phyloP scores from a whole-genome alignment of 306 rosid species.

The Vicia faba region DNA sequence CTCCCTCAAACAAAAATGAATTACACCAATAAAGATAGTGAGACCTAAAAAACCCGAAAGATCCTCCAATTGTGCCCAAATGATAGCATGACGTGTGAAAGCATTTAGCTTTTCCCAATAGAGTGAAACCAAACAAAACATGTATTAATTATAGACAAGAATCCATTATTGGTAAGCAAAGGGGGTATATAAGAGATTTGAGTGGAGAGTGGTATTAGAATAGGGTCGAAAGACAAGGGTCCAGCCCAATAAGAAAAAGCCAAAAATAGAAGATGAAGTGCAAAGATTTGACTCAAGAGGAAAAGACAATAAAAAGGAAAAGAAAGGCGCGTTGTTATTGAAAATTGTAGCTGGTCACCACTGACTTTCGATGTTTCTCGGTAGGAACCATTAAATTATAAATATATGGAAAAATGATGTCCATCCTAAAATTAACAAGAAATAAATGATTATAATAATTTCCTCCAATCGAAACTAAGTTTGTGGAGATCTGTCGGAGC shows the following conservation, averaged over 20 bases:
- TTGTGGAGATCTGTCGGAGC: constrained; percentile 41
- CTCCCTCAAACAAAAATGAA: too few species aligned
- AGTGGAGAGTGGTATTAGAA: not conserved
- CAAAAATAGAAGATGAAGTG: not conserved
- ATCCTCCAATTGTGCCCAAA: too few species aligned
- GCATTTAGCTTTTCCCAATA: too few species aligned
- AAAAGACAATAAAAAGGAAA: not conserved
- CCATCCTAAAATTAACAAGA: constrained; percentile 56
- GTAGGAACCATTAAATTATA: constrained; percentile 44
- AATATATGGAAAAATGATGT: not conserved
- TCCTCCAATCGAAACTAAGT: constrained; percentile 19
- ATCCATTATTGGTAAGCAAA: too few species aligned
- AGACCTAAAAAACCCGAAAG: too few species aligned
- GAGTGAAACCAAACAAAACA: too few species aligned
- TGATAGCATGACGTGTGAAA: too few species aligned
- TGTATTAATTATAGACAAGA: too few species aligned
- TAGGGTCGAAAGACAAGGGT: not conserved
- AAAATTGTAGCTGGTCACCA: constrained; percentile 49
- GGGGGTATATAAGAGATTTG: too few species aligned
- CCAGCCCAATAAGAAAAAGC: not conserved
- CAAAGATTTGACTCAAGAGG: not conserved
- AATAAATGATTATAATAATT: not conserved
- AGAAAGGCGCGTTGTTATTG: not conserved
- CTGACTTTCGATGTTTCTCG: constrained; percentile 78
- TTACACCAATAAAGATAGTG: too few species aligned